Evolutionary conservation across 2,329 filamentous ascomycete species (phyloP).

Genomic region (Beauveria medogensis): DNA sequence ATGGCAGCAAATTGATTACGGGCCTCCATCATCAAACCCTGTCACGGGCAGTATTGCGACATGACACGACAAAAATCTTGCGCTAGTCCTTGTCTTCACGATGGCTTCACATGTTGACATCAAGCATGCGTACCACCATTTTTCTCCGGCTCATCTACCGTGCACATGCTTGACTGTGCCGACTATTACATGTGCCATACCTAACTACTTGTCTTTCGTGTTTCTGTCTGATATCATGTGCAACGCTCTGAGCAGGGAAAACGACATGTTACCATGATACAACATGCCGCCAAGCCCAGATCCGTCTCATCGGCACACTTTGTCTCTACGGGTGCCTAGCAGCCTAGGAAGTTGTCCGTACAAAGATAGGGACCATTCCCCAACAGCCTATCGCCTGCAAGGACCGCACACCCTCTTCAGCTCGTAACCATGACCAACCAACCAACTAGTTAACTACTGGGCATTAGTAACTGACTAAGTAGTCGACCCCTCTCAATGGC

Average conservation of each 20-base stretch:
- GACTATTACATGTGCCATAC: too few species aligned
- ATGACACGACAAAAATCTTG: background rate
- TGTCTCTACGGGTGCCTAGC: too few species aligned
- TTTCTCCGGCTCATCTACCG: background rate
- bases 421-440: too few species aligned
- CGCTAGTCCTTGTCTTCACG: background rate
- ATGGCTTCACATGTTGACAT: slow-evolving; percentile 1
- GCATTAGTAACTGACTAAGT: background rate
- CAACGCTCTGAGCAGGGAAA: too few species aligned
- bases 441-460: background rate
- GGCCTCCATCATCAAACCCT: background rate
- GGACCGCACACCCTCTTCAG: background rate
- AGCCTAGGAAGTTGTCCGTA: too few species aligned
- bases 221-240: too few species aligned
- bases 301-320: too few species aligned
- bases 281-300: too few species aligned
- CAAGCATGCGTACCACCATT: background rate
- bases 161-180: background rate
- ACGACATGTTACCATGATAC: too few species aligned
- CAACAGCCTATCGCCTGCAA: background rate
- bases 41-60: background rate
- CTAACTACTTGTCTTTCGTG: too few species aligned
- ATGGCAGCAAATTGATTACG: too few species aligned
- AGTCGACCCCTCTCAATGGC: background rate
- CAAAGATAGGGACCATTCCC: too few species aligned